Percentiles rank a stretch among this genome's conserved stretches.
These are phyloP conservation scores for Melastoma malabathricum DNA, from an alignment of 345 rosid genomes.

Conservation along the genomic window DNA sequence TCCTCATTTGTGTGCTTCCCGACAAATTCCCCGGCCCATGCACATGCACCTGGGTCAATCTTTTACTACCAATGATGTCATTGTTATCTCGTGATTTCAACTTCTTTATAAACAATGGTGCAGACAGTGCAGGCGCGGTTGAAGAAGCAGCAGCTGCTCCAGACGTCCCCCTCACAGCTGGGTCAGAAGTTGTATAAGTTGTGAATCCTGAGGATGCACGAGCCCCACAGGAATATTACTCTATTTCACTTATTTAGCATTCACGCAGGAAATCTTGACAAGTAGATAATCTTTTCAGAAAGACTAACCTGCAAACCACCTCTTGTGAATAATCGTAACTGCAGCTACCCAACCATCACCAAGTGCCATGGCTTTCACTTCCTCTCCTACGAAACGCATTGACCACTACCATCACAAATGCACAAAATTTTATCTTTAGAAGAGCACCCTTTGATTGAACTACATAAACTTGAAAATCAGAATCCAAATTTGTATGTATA, in stretches of 20 bases:
- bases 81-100: constrained; percentile 18
- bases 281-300: constrained; percentile 1
- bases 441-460: too few species aligned
- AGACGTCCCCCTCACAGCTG: constrained; percentile 17
- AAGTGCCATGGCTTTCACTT: constrained; percentile 78
- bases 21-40: constrained; percentile 9
- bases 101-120: constrained; percentile 34
- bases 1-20: neutral
- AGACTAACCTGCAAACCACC: constrained; percentile 88
- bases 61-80: constrained; percentile 2
- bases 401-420: constrained; percentile 58
- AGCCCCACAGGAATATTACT: too few species aligned
- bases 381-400: constrained; percentile 96
- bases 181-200: constrained; percentile 14
- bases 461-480: too few species aligned
- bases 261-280: too few species aligned
- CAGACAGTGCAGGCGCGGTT: constrained; percentile 24
- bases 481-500: too few species aligned
- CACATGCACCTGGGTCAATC: constrained; percentile 1
- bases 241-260: too few species aligned
- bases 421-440: constrained; percentile 2
- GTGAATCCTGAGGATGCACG: too few species aligned
- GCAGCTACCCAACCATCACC: constrained; percentile 95
- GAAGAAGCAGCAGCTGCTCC: constrained; percentile 19
- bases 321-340: constrained; percentile 68